These are phyloP conservation scores for Cicer chorassanicum DNA, from an alignment of 306 rosid genomes.

Conservation along the genomic window DNA sequence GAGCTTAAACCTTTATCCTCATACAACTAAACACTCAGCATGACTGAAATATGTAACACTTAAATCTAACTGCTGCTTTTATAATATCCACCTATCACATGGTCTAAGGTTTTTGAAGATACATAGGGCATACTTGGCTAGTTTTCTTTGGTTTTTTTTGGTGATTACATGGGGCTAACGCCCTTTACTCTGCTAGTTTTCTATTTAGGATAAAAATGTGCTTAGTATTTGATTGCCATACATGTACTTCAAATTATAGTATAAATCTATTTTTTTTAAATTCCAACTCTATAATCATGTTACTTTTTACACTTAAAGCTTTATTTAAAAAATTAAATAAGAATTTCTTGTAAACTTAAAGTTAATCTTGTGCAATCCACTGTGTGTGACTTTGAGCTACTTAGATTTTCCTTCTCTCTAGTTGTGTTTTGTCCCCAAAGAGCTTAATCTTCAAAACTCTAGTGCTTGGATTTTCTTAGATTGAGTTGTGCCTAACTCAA, in stretches of 20 bases:
- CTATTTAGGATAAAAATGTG: neutral
- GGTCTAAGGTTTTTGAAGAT: neutral
- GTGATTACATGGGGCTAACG: too few species aligned
- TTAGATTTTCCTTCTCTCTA: neutral
- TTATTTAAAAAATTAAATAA: neutral
- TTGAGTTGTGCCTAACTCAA: neutral
- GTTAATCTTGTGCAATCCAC: neutral
- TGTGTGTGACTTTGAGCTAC: neutral
- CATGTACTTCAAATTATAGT: slow-evolving; percentile 8
- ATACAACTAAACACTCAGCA: neutral
- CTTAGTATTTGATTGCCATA: neutral
- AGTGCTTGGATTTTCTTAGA: neutral
- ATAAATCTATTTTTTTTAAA: neutral
- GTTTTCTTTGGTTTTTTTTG: neutral
- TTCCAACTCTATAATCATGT: neutral
- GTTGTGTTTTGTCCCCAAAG: neutral
- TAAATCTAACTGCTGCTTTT: neutral
- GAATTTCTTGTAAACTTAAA: neutral
- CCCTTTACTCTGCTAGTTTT: neutral
- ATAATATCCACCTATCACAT: neutral
- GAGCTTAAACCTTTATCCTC: neutral
- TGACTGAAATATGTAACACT: neutral
- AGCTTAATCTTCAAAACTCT: neutral
- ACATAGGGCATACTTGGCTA: neutral
- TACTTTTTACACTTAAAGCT: neutral